These are phyloP conservation scores for Kalanchoe fedtschenkoi DNA, from an alignment of 164 flowering plant genomes.

Conservation along the genomic window DNA sequence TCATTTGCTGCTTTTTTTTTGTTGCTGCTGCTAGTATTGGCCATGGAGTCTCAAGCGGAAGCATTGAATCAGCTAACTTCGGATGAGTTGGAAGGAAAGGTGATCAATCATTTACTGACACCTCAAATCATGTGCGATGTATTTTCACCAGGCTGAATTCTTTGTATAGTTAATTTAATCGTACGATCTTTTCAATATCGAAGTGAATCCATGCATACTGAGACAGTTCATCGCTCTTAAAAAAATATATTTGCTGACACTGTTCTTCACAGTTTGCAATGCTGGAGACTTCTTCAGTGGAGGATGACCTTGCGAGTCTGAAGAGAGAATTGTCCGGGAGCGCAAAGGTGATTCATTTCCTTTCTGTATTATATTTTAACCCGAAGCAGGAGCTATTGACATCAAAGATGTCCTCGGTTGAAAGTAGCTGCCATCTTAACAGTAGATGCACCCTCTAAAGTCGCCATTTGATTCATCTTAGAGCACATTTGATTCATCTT, in stretches of 20 bases:
- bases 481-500: too few species aligned
- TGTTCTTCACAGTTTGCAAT: slow-evolving; percentile 66
- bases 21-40: slow-evolving; percentile 42
- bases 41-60: slow-evolving; percentile 96
- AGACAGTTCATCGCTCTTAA: not conserved
- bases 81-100: slow-evolving; percentile 98
- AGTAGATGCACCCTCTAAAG: too few species aligned
- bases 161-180: not conserved
- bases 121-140: not conserved
- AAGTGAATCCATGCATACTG: not conserved
- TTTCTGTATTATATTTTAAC: not conserved
- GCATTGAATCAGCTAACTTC: slow-evolving; percentile 72
- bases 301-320: slow-evolving; percentile 74
- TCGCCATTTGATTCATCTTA: too few species aligned
- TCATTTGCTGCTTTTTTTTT: not conserved
- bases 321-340: slow-evolving; percentile 77
- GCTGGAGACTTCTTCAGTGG: slow-evolving; percentile 86
- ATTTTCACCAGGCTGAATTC: not conserved
- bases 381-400: not conserved
- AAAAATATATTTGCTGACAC: not conserved
- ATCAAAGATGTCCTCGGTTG: not conserved
- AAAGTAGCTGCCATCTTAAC: too few species aligned
- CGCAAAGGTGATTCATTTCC: slow-evolving; percentile 38
- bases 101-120: slow-evolving; percentile 12
- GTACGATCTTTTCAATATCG: not conserved